Evolutionary conservation across 352 stramenopile species (phyloP).

Genomic region (Globisporangium perplexum): DNA sequence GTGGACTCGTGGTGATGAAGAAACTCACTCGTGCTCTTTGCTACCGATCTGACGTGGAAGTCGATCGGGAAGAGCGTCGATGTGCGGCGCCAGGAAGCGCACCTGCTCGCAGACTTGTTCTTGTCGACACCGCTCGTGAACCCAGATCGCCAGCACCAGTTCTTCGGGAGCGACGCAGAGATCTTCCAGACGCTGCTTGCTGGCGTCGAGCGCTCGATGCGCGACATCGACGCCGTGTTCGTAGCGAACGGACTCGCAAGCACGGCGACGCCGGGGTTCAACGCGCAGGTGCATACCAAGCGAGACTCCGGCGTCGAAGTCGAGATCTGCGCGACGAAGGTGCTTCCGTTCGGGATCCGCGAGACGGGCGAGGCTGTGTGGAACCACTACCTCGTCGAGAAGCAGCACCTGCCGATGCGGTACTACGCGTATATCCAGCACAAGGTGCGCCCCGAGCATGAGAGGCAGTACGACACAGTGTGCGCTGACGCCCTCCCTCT

Average conservation of each 20-base stretch:
- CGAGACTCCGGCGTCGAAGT: conserved; percentile 25
- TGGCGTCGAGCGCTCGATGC: neutral
- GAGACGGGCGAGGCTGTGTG: conserved; percentile 29
- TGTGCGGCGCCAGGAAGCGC: neutral
- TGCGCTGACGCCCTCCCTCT: neutral
- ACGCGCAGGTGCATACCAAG: conserved; percentile 8
- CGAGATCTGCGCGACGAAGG: conserved; percentile 44
- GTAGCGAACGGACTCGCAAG: conserved; percentile 6
- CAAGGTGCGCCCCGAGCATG: conserved; percentile 20
- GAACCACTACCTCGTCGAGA: conserved; percentile 37
- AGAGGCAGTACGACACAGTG: too few relatives aligned
- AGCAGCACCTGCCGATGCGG: conserved; percentile 31
- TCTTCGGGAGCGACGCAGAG: neutral
- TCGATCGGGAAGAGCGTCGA: neutral
- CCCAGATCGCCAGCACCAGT: neutral
- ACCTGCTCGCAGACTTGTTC: too few relatives aligned
- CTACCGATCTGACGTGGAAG: neutral
- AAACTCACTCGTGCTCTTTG: too few relatives aligned
- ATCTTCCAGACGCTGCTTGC: neutral
- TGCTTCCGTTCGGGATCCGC: conserved; percentile 33
- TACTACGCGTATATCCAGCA: conserved; percentile 29
- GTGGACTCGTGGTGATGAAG: too few relatives aligned
- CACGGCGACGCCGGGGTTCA: neutral
- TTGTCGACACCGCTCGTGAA: too few relatives aligned
- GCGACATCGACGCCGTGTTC: neutral